These are phyloP conservation scores for Pugionium dolabratum DNA, from an alignment of 345 rosid species.

Conservation along the genomic window DNA sequence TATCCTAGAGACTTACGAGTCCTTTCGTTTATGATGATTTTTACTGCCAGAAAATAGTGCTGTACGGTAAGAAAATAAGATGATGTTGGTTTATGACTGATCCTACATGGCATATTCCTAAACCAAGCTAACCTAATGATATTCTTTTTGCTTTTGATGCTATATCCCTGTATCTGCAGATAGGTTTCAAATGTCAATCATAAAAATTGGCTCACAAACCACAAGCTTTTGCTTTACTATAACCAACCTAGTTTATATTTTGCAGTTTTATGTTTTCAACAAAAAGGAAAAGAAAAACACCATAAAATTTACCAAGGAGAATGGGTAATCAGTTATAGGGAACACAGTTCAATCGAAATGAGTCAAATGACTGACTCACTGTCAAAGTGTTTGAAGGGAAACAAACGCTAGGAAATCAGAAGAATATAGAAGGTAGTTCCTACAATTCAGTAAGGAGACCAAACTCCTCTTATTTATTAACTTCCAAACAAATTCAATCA, in stretches of 20 bases:
- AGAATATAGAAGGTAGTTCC: no score
- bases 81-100: conserved; percentile 17
- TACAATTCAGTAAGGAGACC: no score
- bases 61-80: not conserved
- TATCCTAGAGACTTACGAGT: conserved; percentile 52
- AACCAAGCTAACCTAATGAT: conserved; percentile 13
- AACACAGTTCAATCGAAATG: not conserved
- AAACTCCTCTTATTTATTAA: no score
- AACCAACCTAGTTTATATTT: not conserved
- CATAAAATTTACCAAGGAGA: not conserved
- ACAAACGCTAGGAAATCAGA: no score
- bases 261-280: not conserved
- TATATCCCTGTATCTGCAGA: not conserved
- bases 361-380: no score
- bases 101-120: not conserved
- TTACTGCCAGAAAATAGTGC: conserved; percentile 37
- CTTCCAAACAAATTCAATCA: no score
- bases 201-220: not conserved
- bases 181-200: not conserved
- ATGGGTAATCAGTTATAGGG: not conserved
- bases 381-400: no score
- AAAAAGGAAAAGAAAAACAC: not conserved
- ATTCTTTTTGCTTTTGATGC: not conserved
- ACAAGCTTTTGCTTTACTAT: conserved; percentile 5
- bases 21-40: conserved; percentile 45